Evolutionary conservation across 2,329 filamentous ascomycete genomes (phyloP), one percentile per base, ranked within the genome.

Genomic region (Beauveria caledonica): DNA sequence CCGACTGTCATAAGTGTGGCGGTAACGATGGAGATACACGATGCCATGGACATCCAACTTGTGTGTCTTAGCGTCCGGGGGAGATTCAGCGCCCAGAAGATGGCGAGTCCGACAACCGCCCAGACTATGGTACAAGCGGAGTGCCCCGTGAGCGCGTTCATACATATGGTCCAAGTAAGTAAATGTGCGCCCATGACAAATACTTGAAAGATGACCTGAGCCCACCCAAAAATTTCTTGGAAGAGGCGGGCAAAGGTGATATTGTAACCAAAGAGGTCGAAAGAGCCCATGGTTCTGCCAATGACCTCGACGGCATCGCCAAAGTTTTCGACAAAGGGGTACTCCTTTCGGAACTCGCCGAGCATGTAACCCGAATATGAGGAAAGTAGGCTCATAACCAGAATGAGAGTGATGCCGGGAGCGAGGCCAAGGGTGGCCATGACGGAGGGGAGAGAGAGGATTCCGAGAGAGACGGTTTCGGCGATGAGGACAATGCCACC

Each of bases 401-500:
- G 78, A 48, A 89, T 90, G 69, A 90, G 70, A 62, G 90, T 82
- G 59, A 92, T 75, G n/a, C 88, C 88, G 0, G 88, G 88, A 1
- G 87, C 86, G 15, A 91, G 78, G 4, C 88, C 88, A 48, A 91
- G 78, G 13, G 86, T 76, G 3, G 88, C 86, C 68, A 91, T 86
- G 0, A 88, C 89, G 68, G 86, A 89, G 0, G 88, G 88, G 63
- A 91, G 89, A 0, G 86, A 90, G 75, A 91, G 88, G 70, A 78
- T 77, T 0, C 76, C 76, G n/a, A 78, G 73, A 0, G 74, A 77
- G 60, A 78, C 74, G 1, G 76, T 77, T 60, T 78, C 76, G 15
- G 76, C 76, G 55, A 78, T 74, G 60, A 78, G 65, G 48, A 78
- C 71, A 25, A 77, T 72, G 2, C 74, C 73, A 39, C 76, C 77